Evolutionary conservation across 2,329 filamentous ascomycete genomes (phyloP), one percentile per base, ranked within the genome.

Genomic region (Curvularia lunata): DNA sequence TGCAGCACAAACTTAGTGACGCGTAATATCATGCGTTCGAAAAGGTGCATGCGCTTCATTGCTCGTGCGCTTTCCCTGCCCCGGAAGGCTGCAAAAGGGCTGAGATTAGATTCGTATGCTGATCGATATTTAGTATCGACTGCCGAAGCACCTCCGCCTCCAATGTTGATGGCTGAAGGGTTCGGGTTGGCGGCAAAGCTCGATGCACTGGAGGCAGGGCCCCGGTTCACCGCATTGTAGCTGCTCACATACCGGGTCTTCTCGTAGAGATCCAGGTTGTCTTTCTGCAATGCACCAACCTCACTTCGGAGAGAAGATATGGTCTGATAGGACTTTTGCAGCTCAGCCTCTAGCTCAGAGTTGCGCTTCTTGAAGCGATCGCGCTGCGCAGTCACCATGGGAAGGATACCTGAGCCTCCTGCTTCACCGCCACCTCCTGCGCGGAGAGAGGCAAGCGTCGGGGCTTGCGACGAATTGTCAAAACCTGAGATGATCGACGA

Each of bases 401-500:
- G 96, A 23, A 99, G 82, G 63, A 99, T 97, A 12, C 93, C 92
- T 0, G 91, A 91, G 2, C 91, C 91, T 52, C 91, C 85, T 30
- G 90, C 82, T 61, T 88, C 85, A 46, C 92, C 90, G 10, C 57
- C 52, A 8, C 59, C 90, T 16, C 58, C 67, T 2, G 83, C 84
- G 30, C 86, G 83, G 23, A 89, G 79, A 6, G 84, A 79, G 38
- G 88, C 86, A 64, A 88, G 79, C 13, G 81, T 82, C 18, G 62
- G 53, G 59, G 56, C 69, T 48, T 69, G 68, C 4, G 69, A 67
- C 7, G 66, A 57, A 49, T 72, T 69, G 57, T 96, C 91, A 72
- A 97, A 92, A n/a, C 95, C 95, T 59, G 93, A 97, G 69, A 99
- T 98, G 69, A 99, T 98, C 19, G 94, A 98, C 4, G 94, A 98